Conservation (phyloP, 208 protist genomes). For the Leishmania aethiopica region DNA sequence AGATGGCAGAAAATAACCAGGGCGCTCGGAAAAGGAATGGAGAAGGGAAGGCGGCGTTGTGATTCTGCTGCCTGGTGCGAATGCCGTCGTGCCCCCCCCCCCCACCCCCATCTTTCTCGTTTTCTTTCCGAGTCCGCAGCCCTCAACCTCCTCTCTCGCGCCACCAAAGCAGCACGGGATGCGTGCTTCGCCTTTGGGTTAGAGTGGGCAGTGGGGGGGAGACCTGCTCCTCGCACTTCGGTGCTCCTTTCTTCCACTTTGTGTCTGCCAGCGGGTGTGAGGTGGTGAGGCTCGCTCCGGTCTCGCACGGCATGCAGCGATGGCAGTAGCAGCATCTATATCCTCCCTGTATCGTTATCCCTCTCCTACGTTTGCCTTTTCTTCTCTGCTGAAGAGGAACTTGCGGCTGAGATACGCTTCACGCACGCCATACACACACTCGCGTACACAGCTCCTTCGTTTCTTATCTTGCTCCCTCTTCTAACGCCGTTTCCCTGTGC, state of each 20-base stretch:
- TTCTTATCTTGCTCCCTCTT: not conserved
- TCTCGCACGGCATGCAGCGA: not conserved
- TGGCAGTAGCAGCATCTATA: not conserved
- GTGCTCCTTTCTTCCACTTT: not conserved
- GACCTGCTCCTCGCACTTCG: not conserved
- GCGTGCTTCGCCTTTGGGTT: not conserved
- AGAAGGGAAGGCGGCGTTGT: not conserved
- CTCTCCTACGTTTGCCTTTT: conserved; percentile 5
- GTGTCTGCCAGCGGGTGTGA: too few species aligned
- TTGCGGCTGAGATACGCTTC: not conserved
- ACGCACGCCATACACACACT: not conserved
- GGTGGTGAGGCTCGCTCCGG: not conserved
- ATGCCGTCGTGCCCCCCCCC: not conserved
- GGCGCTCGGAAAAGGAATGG: not conserved
- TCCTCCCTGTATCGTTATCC: not conserved
- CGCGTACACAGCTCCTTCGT: not conserved
- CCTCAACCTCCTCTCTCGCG: not conserved
- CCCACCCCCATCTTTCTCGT: too few species aligned
- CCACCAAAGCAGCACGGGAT: not conserved
- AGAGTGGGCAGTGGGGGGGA: not conserved
- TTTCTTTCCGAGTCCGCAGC: not conserved
- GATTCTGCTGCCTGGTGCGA: not conserved
- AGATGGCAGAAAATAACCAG: not conserved
- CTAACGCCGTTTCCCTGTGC: not conserved
- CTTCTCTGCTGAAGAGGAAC: not conserved